Percentiles rank a stretch among this genome's conserved stretches.
Conservation (phyloP, 805 yeast species). For the Candida vartiovaarae region DNA sequence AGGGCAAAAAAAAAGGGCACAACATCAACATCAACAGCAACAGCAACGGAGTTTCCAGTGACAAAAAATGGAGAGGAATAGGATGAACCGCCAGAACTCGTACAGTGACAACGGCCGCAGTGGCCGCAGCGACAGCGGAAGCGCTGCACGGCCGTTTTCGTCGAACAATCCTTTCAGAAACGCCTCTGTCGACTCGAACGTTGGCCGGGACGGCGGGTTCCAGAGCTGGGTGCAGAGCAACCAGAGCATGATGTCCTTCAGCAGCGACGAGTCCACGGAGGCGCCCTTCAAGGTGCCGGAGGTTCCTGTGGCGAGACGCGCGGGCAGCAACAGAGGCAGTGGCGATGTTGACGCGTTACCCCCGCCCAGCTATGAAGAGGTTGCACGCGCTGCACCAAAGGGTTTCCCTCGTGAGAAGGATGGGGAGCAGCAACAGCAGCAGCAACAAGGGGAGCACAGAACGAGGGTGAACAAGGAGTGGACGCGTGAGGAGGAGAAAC, state of each 20-base stretch:
- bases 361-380: conserved; percentile 71
- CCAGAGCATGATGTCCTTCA: conserved; percentile 33
- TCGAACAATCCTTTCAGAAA: conserved; percentile 70
- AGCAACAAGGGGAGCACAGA: conserved; percentile 7
- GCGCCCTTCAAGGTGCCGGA: conserved; percentile 20
- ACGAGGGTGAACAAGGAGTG: conserved; percentile 16
- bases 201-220: conserved; percentile 30
- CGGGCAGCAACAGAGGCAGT: conserved; percentile 26
- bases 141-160: conserved; percentile 36
- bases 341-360: conserved; percentile 2
- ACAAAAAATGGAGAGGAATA: neutral
- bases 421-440: conserved; percentile 8
- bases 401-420: conserved; percentile 51
- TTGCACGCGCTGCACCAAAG: conserved; percentile 38
- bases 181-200: conserved; percentile 28
- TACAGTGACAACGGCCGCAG: neutral
- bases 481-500: conserved; percentile 3
- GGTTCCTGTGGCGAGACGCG: conserved; percentile 18
- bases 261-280: conserved; percentile 34
- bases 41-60: neutral
- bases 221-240: conserved; percentile 51
- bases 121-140: no score
- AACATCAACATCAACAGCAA: neutral
- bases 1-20: neutral
- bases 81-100: neutral